These are phyloP conservation scores for Chaetomium cochliodes DNA, from an alignment of 495 filamentous ascomycete genomes.

Conservation along the genomic window DNA sequence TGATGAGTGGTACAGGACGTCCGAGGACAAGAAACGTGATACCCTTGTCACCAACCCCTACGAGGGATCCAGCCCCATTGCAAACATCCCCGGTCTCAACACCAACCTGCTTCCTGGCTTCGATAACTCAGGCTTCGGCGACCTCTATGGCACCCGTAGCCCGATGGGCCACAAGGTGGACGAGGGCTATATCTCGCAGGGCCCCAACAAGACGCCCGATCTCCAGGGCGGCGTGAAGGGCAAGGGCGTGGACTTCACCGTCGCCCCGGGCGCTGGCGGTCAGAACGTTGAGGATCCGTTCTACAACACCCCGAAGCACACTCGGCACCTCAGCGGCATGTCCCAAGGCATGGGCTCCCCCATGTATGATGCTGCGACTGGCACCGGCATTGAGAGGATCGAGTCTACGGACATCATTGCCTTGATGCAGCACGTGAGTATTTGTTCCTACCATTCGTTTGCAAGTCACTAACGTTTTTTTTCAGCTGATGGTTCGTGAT, in stretches of 20 bases:
- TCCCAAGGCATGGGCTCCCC: constrained; percentile 88
- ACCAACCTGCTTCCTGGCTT: constrained; percentile 45
- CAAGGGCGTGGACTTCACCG: constrained; percentile 59
- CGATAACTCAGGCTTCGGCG: constrained; percentile 37
- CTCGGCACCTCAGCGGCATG: constrained; percentile 78
- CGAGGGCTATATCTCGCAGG: constrained; percentile 89
- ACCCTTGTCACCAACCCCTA: constrained; percentile 59
- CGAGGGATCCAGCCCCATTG: constrained; percentile 54
- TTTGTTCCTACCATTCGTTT: neutral
- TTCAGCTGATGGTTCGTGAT: constrained; percentile 88
- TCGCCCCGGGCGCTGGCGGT: constrained; percentile 49
- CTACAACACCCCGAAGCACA: constrained; percentile 57
- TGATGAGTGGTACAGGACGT: constrained; percentile 55
- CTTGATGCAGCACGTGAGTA: constrained; percentile 89
- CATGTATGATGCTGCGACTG: constrained; percentile 87
- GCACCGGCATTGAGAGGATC: constrained; percentile 85
- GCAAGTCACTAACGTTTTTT: constrained; percentile 38
- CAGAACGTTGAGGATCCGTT: constrained; percentile 57
- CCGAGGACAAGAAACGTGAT: constrained; percentile 55
- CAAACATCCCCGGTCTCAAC: constrained; percentile 51
- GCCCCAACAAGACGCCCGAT: constrained; percentile 68
- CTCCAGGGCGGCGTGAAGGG: constrained; percentile 42
- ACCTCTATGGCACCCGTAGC: constrained; percentile 47
- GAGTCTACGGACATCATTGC: constrained; percentile 97
- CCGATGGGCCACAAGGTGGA: constrained; percentile 56